phyloP scores from a whole-genome alignment of 2,329 filamentous ascomycete genomes.

The Claviceps cyperi region DNA sequence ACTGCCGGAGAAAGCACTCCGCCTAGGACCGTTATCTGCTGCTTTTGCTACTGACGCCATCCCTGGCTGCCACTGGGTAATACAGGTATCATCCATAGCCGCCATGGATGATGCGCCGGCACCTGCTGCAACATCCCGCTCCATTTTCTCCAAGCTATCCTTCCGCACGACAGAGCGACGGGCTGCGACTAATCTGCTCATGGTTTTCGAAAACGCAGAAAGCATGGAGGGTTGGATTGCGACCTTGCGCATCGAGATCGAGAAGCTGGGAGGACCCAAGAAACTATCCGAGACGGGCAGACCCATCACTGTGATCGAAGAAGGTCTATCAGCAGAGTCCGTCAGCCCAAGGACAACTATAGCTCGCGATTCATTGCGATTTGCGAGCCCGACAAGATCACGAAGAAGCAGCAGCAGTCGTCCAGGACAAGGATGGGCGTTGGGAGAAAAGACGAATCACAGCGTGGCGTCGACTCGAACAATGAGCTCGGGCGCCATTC shows the following conservation, averaged over 20 bases:
- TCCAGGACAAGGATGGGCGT: background rate
- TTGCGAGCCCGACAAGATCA: constrained; percentile 12
- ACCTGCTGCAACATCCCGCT: constrained; percentile 36
- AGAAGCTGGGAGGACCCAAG: constrained; percentile 53
- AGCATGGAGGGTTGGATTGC: constrained; percentile 68
- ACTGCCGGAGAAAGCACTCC: constrained; percentile 58
- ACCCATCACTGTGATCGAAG: constrained; percentile 27
- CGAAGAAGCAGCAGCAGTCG: background rate
- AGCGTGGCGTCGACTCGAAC: constrained; percentile 6
- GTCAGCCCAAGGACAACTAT: constrained; percentile 32
- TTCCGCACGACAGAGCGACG: constrained; percentile 40
- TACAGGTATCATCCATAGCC: constrained; percentile 57
- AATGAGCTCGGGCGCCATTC: constrained; percentile 13
- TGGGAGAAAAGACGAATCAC: constrained; percentile 2
- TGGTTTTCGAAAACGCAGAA: constrained; percentile 58
- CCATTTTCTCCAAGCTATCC: constrained; percentile 50
- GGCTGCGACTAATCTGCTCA: constrained; percentile 47
- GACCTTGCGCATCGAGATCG: constrained; percentile 53
- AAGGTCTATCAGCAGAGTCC: constrained; percentile 21
- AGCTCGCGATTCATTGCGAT: constrained; percentile 32
- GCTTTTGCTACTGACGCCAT: constrained; percentile 71
- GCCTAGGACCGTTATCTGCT: constrained; percentile 58
- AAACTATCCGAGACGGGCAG: constrained; percentile 44
- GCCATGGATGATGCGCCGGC: constrained; percentile 39
- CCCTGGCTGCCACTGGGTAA: constrained; percentile 65